Base-by-base conservation (phyloP, 2,329 filamentous ascomycete species). In the Ilyonectria robusta region DNA sequence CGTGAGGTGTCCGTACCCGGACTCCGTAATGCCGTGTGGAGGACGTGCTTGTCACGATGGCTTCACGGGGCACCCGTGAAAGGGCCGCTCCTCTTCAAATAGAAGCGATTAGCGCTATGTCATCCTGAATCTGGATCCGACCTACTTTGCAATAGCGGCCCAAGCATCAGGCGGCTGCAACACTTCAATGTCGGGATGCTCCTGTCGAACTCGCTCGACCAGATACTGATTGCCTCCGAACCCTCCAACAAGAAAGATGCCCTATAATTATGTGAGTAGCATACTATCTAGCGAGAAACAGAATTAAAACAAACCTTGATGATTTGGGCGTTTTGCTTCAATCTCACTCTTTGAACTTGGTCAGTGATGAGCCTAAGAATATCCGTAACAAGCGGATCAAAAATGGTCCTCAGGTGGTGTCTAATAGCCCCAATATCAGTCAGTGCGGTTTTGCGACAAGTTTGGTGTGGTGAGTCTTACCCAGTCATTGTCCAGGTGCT, bases 161-260 rank as follows among this genome's bases (percentile, higher is more conserved):
- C 75, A 76, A 2, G 75, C 72, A 19, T 75, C 75, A 2, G 62
- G 64, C 0, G 73, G 75, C 33, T 82, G 81, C 21, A 82, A 74
- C 6, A 83, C 72, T 31, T 74, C 67, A 3, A 80, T 73, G 1
- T 62, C 62, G 0, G 72, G 67, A 10, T 78, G 70, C 6, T 68
- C 64, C 6, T 62, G 59, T 19, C 77, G 54, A 7, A 82, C 59
- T 2, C 73, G 72, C 8, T 69, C 66, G 54, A 74, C 78, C 9
- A 83, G 78, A 63, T 81, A 82, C 17, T 76, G 75, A 3, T 76
- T 82, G 4, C 74, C 66, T 1, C 81, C 81, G 37, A 83, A 80
- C 0, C 81, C 81, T 2, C 81, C 81, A 0, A 83, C 81, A 0
- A 83, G 74, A 10, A 82, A 62, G 5, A 83, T 79, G 0, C 77